Conservation (phyloP, 2,329 filamentous ascomycete species). For the Beauveria asiatica region DNA sequence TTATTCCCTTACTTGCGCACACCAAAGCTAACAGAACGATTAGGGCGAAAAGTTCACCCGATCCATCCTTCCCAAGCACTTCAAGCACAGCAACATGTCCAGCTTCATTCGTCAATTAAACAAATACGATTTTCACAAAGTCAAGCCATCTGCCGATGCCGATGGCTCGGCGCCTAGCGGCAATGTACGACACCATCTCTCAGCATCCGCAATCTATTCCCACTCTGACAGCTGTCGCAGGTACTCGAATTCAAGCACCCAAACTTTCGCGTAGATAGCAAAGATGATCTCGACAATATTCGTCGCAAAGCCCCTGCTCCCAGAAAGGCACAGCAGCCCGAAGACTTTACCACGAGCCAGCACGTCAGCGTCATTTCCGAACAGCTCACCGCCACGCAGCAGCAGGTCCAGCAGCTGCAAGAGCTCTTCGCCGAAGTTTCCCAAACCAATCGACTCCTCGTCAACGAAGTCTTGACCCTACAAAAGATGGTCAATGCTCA, state of each 20-base stretch:
- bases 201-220: constrained; percentile 46
- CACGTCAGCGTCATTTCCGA: constrained; percentile 85
- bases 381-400: constrained; percentile 80
- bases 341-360: constrained; percentile 73
- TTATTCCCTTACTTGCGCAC: neutral
- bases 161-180: constrained; percentile 26
- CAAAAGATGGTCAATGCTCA: constrained; percentile 53
- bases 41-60: constrained; percentile 99
- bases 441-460: constrained; percentile 52
- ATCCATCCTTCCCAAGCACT: constrained; percentile 91
- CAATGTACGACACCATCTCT: constrained; percentile 23
- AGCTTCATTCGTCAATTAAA: constrained; percentile 94
- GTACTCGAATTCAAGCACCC: constrained; percentile 83
- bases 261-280: constrained; percentile 91
- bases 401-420: constrained; percentile 82
- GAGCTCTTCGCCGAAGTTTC: constrained; percentile 74
- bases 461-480: constrained; percentile 52
- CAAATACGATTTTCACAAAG: constrained; percentile 98
- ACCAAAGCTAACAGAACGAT: neutral
- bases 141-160: constrained; percentile 46
- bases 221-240: constrained; percentile 14
- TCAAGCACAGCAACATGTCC: constrained; percentile 98
- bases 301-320: constrained; percentile 89
- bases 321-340: constrained; percentile 58
- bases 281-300: constrained; percentile 94